Evolutionary conservation across 202 grass and related monocot genomes (phyloP).

Genomic region (Zizania palustris): DNA sequence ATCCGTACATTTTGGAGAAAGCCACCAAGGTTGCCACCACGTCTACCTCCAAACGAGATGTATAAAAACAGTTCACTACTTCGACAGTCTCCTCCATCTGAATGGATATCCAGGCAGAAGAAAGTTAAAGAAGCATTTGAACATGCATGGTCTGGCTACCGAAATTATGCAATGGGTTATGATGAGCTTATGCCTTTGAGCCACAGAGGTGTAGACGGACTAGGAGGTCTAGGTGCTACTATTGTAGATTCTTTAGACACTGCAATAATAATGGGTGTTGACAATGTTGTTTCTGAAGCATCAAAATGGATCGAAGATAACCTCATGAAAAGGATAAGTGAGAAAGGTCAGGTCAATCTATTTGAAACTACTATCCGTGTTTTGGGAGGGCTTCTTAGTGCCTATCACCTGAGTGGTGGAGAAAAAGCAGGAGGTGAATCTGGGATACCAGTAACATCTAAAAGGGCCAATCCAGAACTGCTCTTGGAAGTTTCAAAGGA

Average conservation of each 20-base stretch:
- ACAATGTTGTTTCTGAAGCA: slow-evolving; percentile 77
- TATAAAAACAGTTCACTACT: slow-evolving; percentile 59
- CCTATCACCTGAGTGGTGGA: slow-evolving; percentile 83
- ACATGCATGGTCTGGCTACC: slow-evolving; percentile 96
- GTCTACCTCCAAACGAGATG: slow-evolving; percentile 78
- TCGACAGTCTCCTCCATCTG: slow-evolving; percentile 39
- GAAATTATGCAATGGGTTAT: slow-evolving; percentile 84
- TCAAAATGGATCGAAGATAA: slow-evolving; percentile 88
- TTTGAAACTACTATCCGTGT: slow-evolving; percentile 99
- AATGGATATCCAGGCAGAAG: slow-evolving; percentile 71
- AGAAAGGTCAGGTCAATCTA: slow-evolving; percentile 96
- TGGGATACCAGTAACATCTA: slow-evolving; percentile 58
- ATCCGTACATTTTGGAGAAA: slow-evolving; percentile 73
- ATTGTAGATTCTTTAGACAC: slow-evolving; percentile 92
- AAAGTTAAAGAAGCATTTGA: slow-evolving; percentile 94
- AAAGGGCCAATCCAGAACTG: slow-evolving; percentile 53
- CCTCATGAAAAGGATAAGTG: slow-evolving; percentile 77
- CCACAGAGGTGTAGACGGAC: slow-evolving; percentile 77
- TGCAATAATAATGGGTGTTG: slow-evolving; percentile 91
- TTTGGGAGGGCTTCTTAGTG: slow-evolving; percentile 96
- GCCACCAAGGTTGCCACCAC: slow-evolving; percentile 73
- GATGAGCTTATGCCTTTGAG: slow-evolving; percentile 95
- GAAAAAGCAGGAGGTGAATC: slow-evolving; percentile 46
- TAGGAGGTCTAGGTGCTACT: slow-evolving; percentile 93
- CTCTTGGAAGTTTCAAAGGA: slow-evolving; percentile 83